Base-by-base conservation (phyloP, 257 asterid species). In the Leonotis leonurus region DNA sequence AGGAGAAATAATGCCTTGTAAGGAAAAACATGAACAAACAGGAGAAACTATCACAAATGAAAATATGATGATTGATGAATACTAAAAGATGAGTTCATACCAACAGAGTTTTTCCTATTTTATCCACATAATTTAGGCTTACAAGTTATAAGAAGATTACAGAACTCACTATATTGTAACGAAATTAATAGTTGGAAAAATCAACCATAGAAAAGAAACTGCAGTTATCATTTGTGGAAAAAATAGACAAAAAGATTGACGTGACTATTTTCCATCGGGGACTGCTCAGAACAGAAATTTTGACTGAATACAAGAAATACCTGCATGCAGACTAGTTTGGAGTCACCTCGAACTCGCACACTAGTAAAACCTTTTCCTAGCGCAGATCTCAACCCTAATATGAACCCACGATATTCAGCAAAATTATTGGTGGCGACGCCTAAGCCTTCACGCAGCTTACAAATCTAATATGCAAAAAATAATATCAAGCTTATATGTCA, bases 291-390 rank as follows among this genome's bases (percentile, higher is more conserved):
- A 32, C 33, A 48, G 3, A 35, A 36, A 22, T 32, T 37, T 8
- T 36, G 12, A 40, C 8, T 58, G n/a, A 24, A 11, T n/a, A 32
- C 33, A 25, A 44, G 22, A 46, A 48, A 45, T 73, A 93, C 99
- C 97, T 93, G 99, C 99, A 87, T 93, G 81, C 99, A 89, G 60
- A 93, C 96, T 46, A 93, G 95, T 69, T 87, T 93, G 40, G 99
- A 93, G 81, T 93, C 99, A 20, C 97, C 99, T 65, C 90, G 96
- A 69, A 85, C 99, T 60, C 80, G 88, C 76, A 93, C 77, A 67
- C 75, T 87, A 14, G 97, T 84, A 70, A 85, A 93, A 57, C 99
- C 97, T 82, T 85, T 83, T 33, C 67, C 72, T 39, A 89, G 89
- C 14, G 99, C 99, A 73, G 46, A 76, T 77, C 60, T 89, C 81